Conservation (phyloP, 2,329 filamentous ascomycete genomes). For the Mollisia scopiformis region DNA sequence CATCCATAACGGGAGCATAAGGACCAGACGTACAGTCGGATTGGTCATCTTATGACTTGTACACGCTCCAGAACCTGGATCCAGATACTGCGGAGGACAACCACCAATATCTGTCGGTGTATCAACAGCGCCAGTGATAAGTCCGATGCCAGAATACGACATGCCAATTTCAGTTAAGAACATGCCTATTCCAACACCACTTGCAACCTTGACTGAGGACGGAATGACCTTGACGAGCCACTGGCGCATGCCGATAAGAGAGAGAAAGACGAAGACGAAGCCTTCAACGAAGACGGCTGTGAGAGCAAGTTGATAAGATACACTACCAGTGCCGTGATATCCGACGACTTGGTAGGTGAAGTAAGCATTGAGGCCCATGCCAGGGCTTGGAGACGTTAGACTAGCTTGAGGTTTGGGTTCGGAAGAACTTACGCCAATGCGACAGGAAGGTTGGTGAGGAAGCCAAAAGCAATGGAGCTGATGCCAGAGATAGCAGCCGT, state of each 20-base stretch:
- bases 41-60: conserved; percentile 71
- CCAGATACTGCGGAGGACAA: conserved; percentile 61
- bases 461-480: conserved; percentile 75
- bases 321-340: conserved; percentile 56
- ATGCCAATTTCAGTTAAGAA: conserved; percentile 67
- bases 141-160: conserved; percentile 82
- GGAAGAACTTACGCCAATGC: conserved; percentile 64
- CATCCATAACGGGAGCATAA: background rate
- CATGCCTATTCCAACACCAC: conserved; percentile 66
- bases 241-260: conserved; percentile 70
- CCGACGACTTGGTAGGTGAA: conserved; percentile 71
- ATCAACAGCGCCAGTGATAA: conserved; percentile 69
- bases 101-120: conserved; percentile 80
- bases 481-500: conserved; percentile 81
- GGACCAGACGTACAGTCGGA: conserved; percentile 57
- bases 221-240: conserved; percentile 72
- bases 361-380: conserved; percentile 70
- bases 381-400: conserved; percentile 49
- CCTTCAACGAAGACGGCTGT: conserved; percentile 68
- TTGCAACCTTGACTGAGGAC: conserved; percentile 66
- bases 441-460: conserved; percentile 81
- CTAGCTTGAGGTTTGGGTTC: background rate
- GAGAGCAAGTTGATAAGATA: conserved; percentile 62
- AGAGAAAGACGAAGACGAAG: conserved; percentile 65
- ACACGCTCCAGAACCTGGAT: conserved; percentile 52